Evolutionary conservation across 2,329 filamentous ascomycete species (phyloP).

Genomic region (Phaeomoniella chlamydospora): DNA sequence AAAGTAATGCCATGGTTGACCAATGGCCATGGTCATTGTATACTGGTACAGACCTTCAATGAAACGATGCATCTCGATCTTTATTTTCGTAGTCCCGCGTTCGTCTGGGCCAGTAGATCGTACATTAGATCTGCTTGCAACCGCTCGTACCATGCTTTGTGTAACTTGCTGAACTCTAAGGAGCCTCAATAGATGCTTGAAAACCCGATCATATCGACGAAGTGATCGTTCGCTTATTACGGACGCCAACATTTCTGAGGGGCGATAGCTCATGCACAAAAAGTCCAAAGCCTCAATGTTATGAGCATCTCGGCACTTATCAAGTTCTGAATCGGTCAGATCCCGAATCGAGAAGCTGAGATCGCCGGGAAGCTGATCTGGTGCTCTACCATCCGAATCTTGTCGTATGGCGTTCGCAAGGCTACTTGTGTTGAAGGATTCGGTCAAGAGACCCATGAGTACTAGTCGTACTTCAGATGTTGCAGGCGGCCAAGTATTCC

Average conservation of each 20-base stretch:
- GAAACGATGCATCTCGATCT: slow-evolving; percentile 68
- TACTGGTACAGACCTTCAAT: slow-evolving; percentile 59
- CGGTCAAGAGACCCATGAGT: slow-evolving; percentile 69
- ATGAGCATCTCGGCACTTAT: slow-evolving; percentile 67
- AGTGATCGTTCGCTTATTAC: slow-evolving; percentile 60
- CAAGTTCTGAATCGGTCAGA: slow-evolving; percentile 62
- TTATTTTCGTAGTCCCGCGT: slow-evolving; percentile 36
- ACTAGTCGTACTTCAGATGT: slow-evolving; percentile 85
- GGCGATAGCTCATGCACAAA: slow-evolving; percentile 69
- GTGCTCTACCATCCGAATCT: not conserved
- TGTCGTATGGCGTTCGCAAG: not conserved
- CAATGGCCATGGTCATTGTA: slow-evolving; percentile 66
- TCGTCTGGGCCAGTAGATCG: slow-evolving; percentile 10
- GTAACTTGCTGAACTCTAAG: slow-evolving; percentile 67
- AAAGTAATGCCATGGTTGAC: slow-evolving; percentile 58
- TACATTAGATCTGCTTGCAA: slow-evolving; percentile 13
- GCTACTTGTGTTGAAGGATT: slow-evolving; percentile 44
- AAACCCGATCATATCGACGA: slow-evolving; percentile 72
- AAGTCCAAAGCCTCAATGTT: slow-evolving; percentile 88
- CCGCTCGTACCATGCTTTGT: slow-evolving; percentile 6
- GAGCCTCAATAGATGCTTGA: slow-evolving; percentile 63
- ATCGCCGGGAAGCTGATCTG: slow-evolving; percentile 5
- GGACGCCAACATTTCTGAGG: slow-evolving; percentile 54
- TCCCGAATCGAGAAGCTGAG: slow-evolving; percentile 64
- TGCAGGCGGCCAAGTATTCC: slow-evolving; percentile 81